Evolutionary conservation across 2,329 filamentous ascomycete genomes (phyloP), one percentile per base, ranked within the genome.

Genomic region (Ramularia endophylla): DNA sequence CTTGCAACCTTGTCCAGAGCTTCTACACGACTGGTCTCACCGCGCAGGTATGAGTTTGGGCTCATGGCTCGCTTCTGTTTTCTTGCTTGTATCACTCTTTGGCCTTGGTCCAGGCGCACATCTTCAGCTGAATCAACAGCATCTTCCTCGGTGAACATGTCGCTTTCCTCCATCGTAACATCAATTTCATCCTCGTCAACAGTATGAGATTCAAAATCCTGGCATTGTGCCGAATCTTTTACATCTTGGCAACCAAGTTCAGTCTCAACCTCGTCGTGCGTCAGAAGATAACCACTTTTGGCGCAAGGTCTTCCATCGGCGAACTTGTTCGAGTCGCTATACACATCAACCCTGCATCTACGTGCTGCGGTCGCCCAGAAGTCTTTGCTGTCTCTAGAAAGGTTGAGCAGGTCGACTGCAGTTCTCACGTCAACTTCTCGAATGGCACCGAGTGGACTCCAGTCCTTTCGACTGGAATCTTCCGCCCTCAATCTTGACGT

Each of bases 401-500:
- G 62, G 5, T 69, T 67, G 3, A 83, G 58, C 2, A 79, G 63
- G 8, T 74, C 65, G 11, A 78, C 53, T 15, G 80, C 78, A 9
- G 75, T 66, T 25, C 60, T 57, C 0, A 82, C 75, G 56, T 81
- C 77, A 38, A 62, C 27, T 57, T 61, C 2, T 44, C 50, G 47
- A 5, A 62, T 52, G 6, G 42, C 43, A 8, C 54, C 36, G 16
- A 47, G 35, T 4, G 58, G 40, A 44, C 41, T 43, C 41, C 52
- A 56, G 20, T 55, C 47, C 9, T 22, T 36, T 2, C 54, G 44
- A 25, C 54, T 54, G 44, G 54, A 40, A 19, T 56, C 52, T 27
- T 59, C 64, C 27, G 79, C 70, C 38, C 80, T 73, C 17, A 87
- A 65, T 30, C 87, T 74, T 2, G 83, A 83, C 59, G 77, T 74